phyloP scores from a whole-genome alignment of 2,329 filamentous ascomycete genomes.

The Myrmaecium sp. region DNA sequence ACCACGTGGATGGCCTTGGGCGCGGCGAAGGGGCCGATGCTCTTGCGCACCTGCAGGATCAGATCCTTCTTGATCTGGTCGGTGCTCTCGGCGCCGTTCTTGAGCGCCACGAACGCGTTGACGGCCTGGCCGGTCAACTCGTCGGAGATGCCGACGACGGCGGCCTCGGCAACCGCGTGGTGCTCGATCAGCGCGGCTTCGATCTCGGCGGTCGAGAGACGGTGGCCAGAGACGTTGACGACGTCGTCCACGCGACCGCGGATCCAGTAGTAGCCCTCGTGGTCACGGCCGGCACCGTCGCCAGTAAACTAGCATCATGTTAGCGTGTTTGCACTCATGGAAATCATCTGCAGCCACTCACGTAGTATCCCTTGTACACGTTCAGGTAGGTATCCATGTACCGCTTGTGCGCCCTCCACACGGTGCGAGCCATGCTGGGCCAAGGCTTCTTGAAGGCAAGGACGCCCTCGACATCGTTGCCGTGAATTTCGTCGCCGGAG shows the following conservation, averaged over 20 bases:
- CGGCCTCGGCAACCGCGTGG: constrained; percentile 74
- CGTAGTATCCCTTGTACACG: constrained; percentile 96
- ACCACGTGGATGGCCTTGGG: constrained; percentile 88
- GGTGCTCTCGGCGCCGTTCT: constrained; percentile 58
- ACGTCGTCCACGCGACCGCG: constrained; percentile 96
- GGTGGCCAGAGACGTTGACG: constrained; percentile 92
- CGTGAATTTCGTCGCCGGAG: constrained; percentile 78
- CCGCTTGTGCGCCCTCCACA: constrained; percentile 93
- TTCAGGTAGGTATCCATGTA: constrained; percentile 99
- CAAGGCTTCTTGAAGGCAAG: constrained; percentile 94
- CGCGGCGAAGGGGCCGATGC: constrained; percentile 91
- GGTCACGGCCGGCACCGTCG: constrained; percentile 87
- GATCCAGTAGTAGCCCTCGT: constrained; percentile 99
- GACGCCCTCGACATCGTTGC: constrained; percentile 95
- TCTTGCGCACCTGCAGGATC: constrained; percentile 86
- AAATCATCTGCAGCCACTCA: constrained; percentile 32
- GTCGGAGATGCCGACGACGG: constrained; percentile 82
- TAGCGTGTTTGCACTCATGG: constrained; percentile 6
- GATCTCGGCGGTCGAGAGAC: constrained; percentile 92
- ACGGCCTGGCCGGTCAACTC: constrained; percentile 95
- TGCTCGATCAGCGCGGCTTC: constrained; percentile 95
- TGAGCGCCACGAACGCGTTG: constrained; percentile 89
- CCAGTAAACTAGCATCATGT: constrained; percentile 51
- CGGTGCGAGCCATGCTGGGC: constrained; percentile 96
- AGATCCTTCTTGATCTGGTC: constrained; percentile 87